A percentile compares a stretch with the other conserved stretches of the same genome.
Conservation (phyloP, 768 basidiomycete species). For the Tricholomella constricta region DNA sequence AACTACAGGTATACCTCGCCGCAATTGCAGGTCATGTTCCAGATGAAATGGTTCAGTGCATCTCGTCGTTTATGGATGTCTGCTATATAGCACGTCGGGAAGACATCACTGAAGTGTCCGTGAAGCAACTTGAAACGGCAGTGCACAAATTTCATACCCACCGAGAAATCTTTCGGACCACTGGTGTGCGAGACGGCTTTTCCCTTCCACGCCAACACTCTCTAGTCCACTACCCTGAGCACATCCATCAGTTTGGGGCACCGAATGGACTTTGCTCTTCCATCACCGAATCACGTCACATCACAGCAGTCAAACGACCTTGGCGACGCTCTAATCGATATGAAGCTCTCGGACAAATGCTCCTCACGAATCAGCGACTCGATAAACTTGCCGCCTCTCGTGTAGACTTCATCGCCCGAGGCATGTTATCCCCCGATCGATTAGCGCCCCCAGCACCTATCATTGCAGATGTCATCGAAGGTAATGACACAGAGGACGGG, state of each 20-base stretch:
- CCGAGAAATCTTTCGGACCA: too few relatives aligned
- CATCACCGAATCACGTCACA: conserved; percentile 16
- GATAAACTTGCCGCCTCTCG: conserved; percentile 15
- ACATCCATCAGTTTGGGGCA: conserved; percentile 19
- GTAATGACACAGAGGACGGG: too few relatives aligned
- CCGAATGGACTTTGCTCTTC: conserved; percentile 15
- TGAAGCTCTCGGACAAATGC: conserved; percentile 21
- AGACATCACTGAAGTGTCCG: too few relatives aligned
- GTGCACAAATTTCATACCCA: too few relatives aligned
- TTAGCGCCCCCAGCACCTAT: conserved; percentile 2
- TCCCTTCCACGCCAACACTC: neutral
- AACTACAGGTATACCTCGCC: too few relatives aligned
- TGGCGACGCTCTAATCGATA: conserved; percentile 19
- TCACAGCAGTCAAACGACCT: conserved; percentile 16
- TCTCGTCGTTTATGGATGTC: too few relatives aligned
- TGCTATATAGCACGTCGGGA: too few relatives aligned
- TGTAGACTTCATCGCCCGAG: too few relatives aligned
- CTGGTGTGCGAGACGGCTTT: conserved; percentile 9
- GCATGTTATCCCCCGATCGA: neutral
- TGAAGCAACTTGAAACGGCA: too few relatives aligned
- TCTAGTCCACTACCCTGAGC: conserved; percentile 23
- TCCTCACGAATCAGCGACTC: conserved; percentile 2
- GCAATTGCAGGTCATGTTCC: too few relatives aligned
- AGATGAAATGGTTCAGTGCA: too few relatives aligned
- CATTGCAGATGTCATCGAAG: neutral